phyloP scores from a whole-genome alignment of 345 rosid genomes.

The Luvunga scandens region DNA sequence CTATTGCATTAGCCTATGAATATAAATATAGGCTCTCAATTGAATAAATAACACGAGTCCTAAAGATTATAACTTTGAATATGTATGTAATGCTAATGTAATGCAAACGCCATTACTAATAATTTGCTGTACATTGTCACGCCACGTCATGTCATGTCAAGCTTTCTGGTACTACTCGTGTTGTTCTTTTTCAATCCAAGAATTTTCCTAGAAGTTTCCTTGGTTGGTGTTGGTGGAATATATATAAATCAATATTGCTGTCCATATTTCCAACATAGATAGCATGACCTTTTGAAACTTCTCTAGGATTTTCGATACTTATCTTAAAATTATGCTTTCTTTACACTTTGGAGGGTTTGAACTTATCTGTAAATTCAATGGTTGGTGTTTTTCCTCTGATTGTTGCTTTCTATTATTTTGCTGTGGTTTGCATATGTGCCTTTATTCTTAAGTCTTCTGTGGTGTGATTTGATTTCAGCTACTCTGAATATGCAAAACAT shows the following conservation, averaged over 20 bases:
- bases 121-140: not conserved
- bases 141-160: not conserved
- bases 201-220: slow-evolving; percentile 16
- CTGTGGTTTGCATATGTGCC: not conserved
- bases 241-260: not conserved
- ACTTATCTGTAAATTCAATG: not conserved
- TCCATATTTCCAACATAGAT: too few species aligned
- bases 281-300: not conserved
- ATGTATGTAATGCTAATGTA: too few species aligned
- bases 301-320: not conserved
- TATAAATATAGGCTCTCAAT: not conserved
- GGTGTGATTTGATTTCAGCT: slow-evolving; percentile 14
- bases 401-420: not conserved
- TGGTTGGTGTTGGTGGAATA: not conserved
- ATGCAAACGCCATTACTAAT: too few species aligned
- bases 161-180: not conserved
- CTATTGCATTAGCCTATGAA: too few species aligned
- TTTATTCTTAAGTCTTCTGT: not conserved
- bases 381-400: not conserved
- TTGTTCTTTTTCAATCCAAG: slow-evolving; percentile 1
- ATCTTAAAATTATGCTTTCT: not conserved
- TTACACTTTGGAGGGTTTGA: not conserved
- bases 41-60: not conserved
- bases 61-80: not conserved
- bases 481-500: slow-evolving; percentile 36